Conservation (phyloP, 1,284 basidiomycete genomes). For the Veloboletus limbatus region DNA sequence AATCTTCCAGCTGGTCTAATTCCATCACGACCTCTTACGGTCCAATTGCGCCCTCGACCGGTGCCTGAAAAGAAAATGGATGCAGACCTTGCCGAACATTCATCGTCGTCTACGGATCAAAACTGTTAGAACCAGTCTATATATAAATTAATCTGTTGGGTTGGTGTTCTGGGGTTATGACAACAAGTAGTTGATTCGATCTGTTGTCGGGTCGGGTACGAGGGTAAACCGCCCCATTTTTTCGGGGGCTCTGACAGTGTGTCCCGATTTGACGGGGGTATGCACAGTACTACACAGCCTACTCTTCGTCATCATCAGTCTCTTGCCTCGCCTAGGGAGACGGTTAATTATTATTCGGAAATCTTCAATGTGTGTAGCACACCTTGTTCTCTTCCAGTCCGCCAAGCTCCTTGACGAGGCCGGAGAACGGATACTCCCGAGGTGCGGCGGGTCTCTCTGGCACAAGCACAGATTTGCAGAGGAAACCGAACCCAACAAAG, state of each 20-base stretch:
- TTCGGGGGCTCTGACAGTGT: neutral
- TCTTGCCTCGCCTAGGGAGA: conserved; percentile 32
- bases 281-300: conserved; percentile 18
- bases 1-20: conserved; percentile 5
- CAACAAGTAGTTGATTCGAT: neutral
- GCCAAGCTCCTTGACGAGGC: conserved; percentile 70
- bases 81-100: conserved; percentile 8
- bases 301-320: conserved; percentile 21
- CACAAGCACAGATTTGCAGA: conserved; percentile 49
- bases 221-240: conserved; percentile 6
- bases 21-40: conserved; percentile 26
- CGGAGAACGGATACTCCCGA: conserved; percentile 70
- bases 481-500: conserved; percentile 58
- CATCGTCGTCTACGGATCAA: conserved; percentile 6
- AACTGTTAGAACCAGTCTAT: conserved; percentile 4
- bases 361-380: neutral
- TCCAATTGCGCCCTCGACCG: conserved; percentile 38
- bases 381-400: conserved; percentile 76
- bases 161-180: conserved; percentile 2
- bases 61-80: conserved; percentile 29
- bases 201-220: neutral
- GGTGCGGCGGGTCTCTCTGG: conserved; percentile 62
- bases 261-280: conserved; percentile 6
- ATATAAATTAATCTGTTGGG: conserved; percentile 4
- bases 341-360: conserved; percentile 5